Conservation (phyloP, 129 eudicot genomes). For the Artemisia argyi region DNA sequence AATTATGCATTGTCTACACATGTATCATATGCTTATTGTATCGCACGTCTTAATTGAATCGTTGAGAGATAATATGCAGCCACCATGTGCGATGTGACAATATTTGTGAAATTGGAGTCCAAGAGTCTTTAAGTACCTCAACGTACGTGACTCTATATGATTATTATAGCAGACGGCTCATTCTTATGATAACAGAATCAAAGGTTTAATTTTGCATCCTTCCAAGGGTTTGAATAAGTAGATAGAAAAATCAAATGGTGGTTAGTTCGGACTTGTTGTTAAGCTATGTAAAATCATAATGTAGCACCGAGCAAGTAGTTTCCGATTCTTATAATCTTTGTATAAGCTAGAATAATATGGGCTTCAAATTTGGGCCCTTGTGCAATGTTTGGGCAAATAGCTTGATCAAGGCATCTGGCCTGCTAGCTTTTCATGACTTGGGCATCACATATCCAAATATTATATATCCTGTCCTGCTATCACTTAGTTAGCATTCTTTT, state of each 20-base stretch:
- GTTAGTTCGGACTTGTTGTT: background rate
- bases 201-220: too few species aligned
- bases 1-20: background rate
- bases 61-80: background rate
- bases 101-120: too few species aligned
- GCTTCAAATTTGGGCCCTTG: background rate
- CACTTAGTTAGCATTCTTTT: background rate
- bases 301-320: too few species aligned
- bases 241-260: background rate
- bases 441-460: background rate
- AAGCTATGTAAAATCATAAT: background rate
- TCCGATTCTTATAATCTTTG: background rate
- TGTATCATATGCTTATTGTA: background rate
- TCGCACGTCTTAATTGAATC: background rate
- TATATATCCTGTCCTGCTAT: too few species aligned
- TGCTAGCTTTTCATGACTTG: background rate
- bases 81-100: background rate
- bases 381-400: background rate
- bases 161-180: background rate
- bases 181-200: background rate
- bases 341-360: background rate
- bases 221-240: too few species aligned
- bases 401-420: background rate
- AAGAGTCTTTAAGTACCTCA: background rate
- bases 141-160: background rate